These are phyloP conservation scores for Lichtheimia corymbifera DNA, from an alignment of 371 early-diverging fungal species.

Conservation along the genomic window DNA sequence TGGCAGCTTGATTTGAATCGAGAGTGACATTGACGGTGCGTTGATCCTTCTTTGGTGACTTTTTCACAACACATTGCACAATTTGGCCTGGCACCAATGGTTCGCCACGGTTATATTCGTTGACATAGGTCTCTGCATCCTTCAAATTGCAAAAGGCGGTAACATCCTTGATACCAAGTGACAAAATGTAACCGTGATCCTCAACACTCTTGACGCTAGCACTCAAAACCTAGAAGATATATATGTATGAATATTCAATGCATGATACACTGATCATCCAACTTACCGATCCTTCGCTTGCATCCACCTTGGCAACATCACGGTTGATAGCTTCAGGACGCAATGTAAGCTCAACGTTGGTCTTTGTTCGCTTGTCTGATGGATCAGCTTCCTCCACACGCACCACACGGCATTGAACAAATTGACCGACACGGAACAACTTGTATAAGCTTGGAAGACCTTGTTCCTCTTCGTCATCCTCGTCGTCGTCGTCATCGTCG, in stretches of 20 bases:
- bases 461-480: slow-evolving; percentile 12
- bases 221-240: slow-evolving; percentile 47
- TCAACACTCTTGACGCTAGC: slow-evolving; percentile 72
- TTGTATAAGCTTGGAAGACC: slow-evolving; percentile 60
- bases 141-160: slow-evolving; percentile 69
- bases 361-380: slow-evolving; percentile 38
- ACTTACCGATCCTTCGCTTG: slow-evolving; percentile 64
- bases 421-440: slow-evolving; percentile 74
- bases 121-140: slow-evolving; percentile 57
- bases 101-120: slow-evolving; percentile 51
- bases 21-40: slow-evolving; percentile 63
- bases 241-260: background rate
- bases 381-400: slow-evolving; percentile 42
- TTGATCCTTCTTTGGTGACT: slow-evolving; percentile 44
- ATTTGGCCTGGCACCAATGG: slow-evolving; percentile 68
- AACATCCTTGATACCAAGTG: slow-evolving; percentile 65
- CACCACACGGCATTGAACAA: slow-evolving; percentile 67
- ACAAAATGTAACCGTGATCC: slow-evolving; percentile 84
- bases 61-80: slow-evolving; percentile 55
- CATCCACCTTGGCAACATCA: slow-evolving; percentile 51
- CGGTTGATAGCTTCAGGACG: slow-evolving; percentile 69
- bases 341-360: slow-evolving; percentile 70
- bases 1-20: slow-evolving; percentile 54
- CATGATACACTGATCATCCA: background rate
- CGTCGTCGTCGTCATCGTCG: slow-evolving; percentile 39